Evolutionary conservation across 1,284 basidiomycete species (phyloP).

Genomic region (Puccinia hordei): DNA sequence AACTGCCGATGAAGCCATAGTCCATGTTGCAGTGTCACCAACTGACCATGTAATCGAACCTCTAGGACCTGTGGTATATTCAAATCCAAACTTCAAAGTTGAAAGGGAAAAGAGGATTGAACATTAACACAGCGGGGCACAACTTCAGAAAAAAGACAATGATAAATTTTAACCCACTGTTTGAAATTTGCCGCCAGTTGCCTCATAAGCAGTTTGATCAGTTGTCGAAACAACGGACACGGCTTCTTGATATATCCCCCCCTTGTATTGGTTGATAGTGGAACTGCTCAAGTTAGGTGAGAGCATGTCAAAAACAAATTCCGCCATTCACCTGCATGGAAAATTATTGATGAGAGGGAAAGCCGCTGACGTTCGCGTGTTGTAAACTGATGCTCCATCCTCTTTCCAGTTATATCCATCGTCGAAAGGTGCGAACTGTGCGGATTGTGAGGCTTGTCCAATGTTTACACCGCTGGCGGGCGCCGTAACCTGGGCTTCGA

Average conservation of each 20-base stretch:
- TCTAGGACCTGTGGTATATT: slow-evolving; percentile 47
- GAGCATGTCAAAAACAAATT: no score
- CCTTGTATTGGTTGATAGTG: slow-evolving; percentile 72
- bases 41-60: slow-evolving; percentile 51
- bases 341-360: slow-evolving; percentile 65
- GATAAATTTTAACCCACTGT: slow-evolving; percentile 39
- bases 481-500: slow-evolving; percentile 66
- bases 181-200: slow-evolving; percentile 52
- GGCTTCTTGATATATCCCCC: slow-evolving; percentile 75
- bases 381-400: slow-evolving; percentile 18
- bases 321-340: slow-evolving; percentile 54
- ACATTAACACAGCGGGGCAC: not conserved
- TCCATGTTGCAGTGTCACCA: slow-evolving; percentile 39
- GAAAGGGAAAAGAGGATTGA: not conserved
- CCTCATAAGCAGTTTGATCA: slow-evolving; percentile 56
- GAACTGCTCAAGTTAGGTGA: slow-evolving; percentile 52
- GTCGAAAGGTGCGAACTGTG: slow-evolving; percentile 67
- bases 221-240: slow-evolving; percentile 55
- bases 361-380: slow-evolving; percentile 16
- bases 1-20: slow-evolving; percentile 30
- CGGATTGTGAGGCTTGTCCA: slow-evolving; percentile 75
- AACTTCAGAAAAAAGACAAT: not conserved
- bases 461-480: slow-evolving; percentile 53
- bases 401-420: slow-evolving; percentile 37
- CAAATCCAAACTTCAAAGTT: slow-evolving; percentile 24